Evolutionary conservation across 257 asterid genomes (phyloP), one percentile per base, ranked within the genome.

Genomic region (Paraleonurus japonicus): DNA sequence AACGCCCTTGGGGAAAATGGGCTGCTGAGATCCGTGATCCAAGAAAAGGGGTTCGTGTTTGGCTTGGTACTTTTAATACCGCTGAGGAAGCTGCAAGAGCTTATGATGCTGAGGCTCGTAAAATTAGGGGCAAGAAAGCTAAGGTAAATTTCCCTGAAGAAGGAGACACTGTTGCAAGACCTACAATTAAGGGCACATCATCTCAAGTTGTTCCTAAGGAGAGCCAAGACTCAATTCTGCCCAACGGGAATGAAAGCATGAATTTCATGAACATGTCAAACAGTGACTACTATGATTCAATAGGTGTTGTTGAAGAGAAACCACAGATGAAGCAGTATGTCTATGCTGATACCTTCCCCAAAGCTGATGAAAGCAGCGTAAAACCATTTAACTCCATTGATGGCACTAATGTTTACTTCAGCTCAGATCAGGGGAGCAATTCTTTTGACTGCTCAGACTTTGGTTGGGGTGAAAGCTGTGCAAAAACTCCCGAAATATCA

Each of bases 1-100:
- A 95, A 62, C 95, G 99, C 9, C 99, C 99, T 8, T 95, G 98
- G 99, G 99, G 99, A 19, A 95, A 92, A 81, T 95, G 99, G 99
- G 99, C 99, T 0, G 98, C 99, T 78, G 99, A 95, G 87, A 95
- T 95, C 22, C 98, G 99, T 50, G 99, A 95, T 55, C 99, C 99
- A 0, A 83, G 87, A 69, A 95, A 95, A 78, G 99, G 99, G 13
- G 96, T 92, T 54, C 86, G 99, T 1, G 98, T 95, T 50, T 95
- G 99, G 99, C 98, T 95, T 27, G 99, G 99, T 47, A 95, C 99
- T 30, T 95, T 83, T 47, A 92, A 90, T 78, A 89, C 99, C 54
- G 98, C 99, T 4, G 99, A 95, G 80, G 99, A 95, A 82, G 99
- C 99, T 75, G 99, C 99, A 4, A 84, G 94, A 80, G 99, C 97